phyloP scores from a whole-genome alignment of 2,329 filamentous ascomycete genomes.

The Aspergillus nomiae region DNA sequence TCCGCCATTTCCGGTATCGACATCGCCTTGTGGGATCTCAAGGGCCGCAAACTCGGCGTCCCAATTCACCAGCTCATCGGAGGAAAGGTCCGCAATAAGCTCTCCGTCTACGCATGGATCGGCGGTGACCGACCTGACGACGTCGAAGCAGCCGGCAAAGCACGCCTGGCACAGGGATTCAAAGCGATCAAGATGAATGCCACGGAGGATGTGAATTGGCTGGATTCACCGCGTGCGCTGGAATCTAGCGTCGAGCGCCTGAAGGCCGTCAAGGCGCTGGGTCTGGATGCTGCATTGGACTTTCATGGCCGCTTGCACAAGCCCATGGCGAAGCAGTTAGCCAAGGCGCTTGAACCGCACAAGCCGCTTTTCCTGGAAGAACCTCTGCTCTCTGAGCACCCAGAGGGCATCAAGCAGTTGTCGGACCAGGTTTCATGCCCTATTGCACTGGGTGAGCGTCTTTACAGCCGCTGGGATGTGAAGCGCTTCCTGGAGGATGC shows the following conservation, averaged over 20 bases:
- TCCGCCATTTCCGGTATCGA: conserved; percentile 75
- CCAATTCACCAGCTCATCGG: conserved; percentile 74
- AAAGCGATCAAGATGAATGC: conserved; percentile 73
- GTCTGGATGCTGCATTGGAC: conserved; percentile 73
- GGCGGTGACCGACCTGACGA: conserved; percentile 72
- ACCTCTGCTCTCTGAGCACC: conserved; percentile 69
- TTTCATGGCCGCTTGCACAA: conserved; percentile 78
- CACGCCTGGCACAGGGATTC: conserved; percentile 43
- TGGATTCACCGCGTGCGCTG: conserved; percentile 69
- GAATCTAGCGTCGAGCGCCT: conserved; percentile 67
- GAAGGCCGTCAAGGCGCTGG: conserved; percentile 67
- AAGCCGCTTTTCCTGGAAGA: conserved; percentile 76
- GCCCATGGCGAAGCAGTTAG: conserved; percentile 79
- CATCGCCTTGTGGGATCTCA: conserved; percentile 79
- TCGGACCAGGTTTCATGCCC: conserved; percentile 60
- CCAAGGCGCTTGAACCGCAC: conserved; percentile 66
- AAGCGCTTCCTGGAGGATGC: conserved; percentile 70
- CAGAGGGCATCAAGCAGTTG: conserved; percentile 65
- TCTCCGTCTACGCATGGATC: conserved; percentile 78
- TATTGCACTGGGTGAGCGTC: conserved; percentile 71
- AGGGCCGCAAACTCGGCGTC: conserved; percentile 64
- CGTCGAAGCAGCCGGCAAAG: conserved; percentile 61
- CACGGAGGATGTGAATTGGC: conserved; percentile 74
- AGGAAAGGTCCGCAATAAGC: conserved; percentile 68
- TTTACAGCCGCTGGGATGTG: conserved; percentile 73